Percentiles rank a stretch among this genome's conserved stretches.
Conservation (phyloP, 768 basidiomycete genomes). For the Candolleomyces aberdarensis region DNA sequence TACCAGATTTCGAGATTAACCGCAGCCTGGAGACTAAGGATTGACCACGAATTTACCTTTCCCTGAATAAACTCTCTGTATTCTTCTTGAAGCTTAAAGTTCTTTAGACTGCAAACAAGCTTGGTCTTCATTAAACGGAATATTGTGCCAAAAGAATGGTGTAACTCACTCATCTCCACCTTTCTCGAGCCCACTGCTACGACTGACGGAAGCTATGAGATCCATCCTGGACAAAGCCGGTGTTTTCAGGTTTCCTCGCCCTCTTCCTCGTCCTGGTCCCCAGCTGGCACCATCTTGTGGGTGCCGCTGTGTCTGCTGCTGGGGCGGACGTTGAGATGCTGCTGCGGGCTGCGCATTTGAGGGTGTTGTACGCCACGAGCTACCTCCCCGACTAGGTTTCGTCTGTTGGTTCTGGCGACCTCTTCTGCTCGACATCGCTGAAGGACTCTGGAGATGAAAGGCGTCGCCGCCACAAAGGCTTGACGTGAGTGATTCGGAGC, state of each 20-base stretch:
- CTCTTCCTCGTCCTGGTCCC: slow-evolving; percentile 14
- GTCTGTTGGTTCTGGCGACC: slow-evolving; percentile 1
- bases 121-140: slow-evolving; percentile 2
- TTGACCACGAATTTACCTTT: slow-evolving; percentile 45
- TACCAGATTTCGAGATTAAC: slow-evolving; percentile 20
- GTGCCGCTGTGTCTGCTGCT: not conserved
- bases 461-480: no score
- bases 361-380: not conserved
- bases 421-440: not conserved
- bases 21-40: not conserved
- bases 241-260: slow-evolving; percentile 10
- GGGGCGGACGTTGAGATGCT: not conserved
- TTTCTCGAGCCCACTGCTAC: slow-evolving; percentile 71
- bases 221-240: slow-evolving; percentile 40
- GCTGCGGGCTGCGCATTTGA: not conserved
- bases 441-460: no score
- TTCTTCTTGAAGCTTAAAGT: slow-evolving; percentile 57
- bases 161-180: slow-evolving; percentile 70
- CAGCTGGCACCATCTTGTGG: not conserved
- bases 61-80: slow-evolving; percentile 61
- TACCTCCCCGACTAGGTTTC: not conserved
- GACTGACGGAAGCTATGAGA: slow-evolving; percentile 67
- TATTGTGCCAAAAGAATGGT: not conserved
- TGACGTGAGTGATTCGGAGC: no score
- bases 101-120: slow-evolving; percentile 53